Percentiles rank a stretch among this genome's conserved stretches.
These are phyloP conservation scores for Trichoderma virens DNA, from an alignment of 495 filamentous ascomycete species.

Conservation along the genomic window DNA sequence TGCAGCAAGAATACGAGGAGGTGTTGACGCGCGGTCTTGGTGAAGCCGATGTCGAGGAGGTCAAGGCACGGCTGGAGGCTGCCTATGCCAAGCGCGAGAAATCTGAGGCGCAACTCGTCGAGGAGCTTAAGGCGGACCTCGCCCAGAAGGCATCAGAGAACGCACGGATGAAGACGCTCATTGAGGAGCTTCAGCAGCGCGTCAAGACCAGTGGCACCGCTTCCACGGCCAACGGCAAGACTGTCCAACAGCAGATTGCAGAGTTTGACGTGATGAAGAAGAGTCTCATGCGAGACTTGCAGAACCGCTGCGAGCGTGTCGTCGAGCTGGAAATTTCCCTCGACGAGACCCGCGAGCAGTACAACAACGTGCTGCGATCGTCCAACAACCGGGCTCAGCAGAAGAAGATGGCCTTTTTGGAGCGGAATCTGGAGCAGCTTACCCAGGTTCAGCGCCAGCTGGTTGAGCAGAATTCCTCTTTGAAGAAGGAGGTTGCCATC, in stretches of 20 bases:
- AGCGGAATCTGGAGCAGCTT: slow-evolving; percentile 94
- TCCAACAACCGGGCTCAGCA: slow-evolving; percentile 97
- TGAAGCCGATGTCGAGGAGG: slow-evolving; percentile 70
- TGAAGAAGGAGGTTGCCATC: slow-evolving; percentile 99
- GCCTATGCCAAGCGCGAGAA: slow-evolving; percentile 67
- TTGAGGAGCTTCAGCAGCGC: slow-evolving; percentile 69
- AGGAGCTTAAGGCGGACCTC: slow-evolving; percentile 67
- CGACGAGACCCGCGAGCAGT: slow-evolving; percentile 95
- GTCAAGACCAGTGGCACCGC: slow-evolving; percentile 53
- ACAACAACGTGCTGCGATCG: slow-evolving; percentile 91
- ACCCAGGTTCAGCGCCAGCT: slow-evolving; percentile 95
- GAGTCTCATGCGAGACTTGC: slow-evolving; percentile 94
- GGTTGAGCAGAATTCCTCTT: slow-evolving; percentile 88
- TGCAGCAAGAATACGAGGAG: slow-evolving; percentile 76
- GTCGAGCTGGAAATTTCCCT: slow-evolving; percentile 96
- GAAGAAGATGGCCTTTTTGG: slow-evolving; percentile 99
- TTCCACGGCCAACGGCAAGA: slow-evolving; percentile 69
- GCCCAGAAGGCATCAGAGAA: slow-evolving; percentile 67
- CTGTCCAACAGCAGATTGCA: slow-evolving; percentile 92
- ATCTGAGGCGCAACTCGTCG: slow-evolving; percentile 57
- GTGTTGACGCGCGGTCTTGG: slow-evolving; percentile 71
- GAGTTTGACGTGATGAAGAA: slow-evolving; percentile 99
- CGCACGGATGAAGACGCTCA: slow-evolving; percentile 58
- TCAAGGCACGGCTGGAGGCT: slow-evolving; percentile 70
- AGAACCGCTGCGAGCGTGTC: slow-evolving; percentile 95